Evolutionary conservation across 2,329 filamentous ascomycete genomes (phyloP), one percentile per base, ranked within the genome.

Genomic region (Trichothecium roseum): DNA sequence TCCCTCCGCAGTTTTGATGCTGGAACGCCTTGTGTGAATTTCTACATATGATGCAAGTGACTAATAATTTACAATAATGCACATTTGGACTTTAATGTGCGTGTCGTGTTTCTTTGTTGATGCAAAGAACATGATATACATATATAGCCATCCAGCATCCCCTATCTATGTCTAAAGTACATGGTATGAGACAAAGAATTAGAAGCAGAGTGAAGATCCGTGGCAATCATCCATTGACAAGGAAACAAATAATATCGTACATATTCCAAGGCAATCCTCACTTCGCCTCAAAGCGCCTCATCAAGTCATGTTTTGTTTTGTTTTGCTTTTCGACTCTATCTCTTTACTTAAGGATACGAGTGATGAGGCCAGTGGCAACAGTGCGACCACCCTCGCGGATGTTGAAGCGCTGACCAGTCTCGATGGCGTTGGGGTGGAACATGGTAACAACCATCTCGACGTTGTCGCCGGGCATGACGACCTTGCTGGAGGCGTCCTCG

Each of bases 391-490:
- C 91, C 72, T 98, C 91, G 64, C 91, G 85, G 57, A 98, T 79
- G 72, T 96, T 98, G 77, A 98, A 91, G 53, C 91, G 84, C 71
- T 95, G 86, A 50, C 91, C 89, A 43, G 76, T 68, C 69, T 98
- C 91, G 44, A 95, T 66, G 40, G 89, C 89, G 53, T 93, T 76
- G 44, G 89, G 85, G 63, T 83, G 70, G 64, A 86, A 77, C 55
- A 94, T 79, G 52, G 81, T 77, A 59, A 87, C 83, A 45, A 91
- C 68, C 88, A 98, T 95, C 73, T 98, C 91, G 48, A 94, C 78
- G 65, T 98, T 98, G 75, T 98, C 91, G 62, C 91, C 91, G 35
- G 91, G 91, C 87, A 94, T 93, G 63, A 95, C 81, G 69, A 87
- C 83, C 72, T 85, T 88, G 61, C 66, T 67, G 44, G 70, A 58